Evolutionary conservation across 345 rosid genomes (phyloP).

Genomic region (Acer saccharum): DNA sequence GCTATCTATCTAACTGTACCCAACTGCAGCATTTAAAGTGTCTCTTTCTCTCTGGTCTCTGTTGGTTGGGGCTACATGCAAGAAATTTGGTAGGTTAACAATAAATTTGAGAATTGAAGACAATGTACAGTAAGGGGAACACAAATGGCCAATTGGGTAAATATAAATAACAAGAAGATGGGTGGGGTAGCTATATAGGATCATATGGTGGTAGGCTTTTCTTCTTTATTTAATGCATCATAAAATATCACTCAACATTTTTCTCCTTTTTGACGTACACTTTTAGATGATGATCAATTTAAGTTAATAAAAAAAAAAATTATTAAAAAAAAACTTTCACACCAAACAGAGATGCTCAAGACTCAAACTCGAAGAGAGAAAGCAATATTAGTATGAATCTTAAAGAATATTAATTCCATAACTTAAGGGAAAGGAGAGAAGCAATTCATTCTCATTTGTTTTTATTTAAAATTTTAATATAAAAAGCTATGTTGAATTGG

Average conservation of each 20-base stretch:
- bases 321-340: too few species aligned
- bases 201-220: too few species aligned
- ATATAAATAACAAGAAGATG: background rate
- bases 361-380: too few species aligned
- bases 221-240: too few species aligned
- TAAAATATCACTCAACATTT: too few species aligned
- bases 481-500: background rate
- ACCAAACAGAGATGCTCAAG: too few species aligned
- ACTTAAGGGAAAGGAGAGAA: background rate
- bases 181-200: background rate
- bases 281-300: too few species aligned
- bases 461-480: background rate
- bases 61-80: background rate
- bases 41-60: too few species aligned
- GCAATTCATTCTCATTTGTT: background rate
- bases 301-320: too few species aligned
- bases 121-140: background rate
- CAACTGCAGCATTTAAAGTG: constrained; percentile 17
- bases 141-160: background rate
- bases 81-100: constrained; percentile 45
- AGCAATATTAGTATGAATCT: background rate
- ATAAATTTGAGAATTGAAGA: constrained; percentile 19
- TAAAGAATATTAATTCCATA: background rate
- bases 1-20: constrained; percentile 14
- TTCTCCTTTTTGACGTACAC: too few species aligned